A percentile compares a stretch with the other conserved stretches of the same genome.
phyloP scores from a whole-genome alignment of 1,284 basidiomycete species.

The Moesziomyces sp. region DNA sequence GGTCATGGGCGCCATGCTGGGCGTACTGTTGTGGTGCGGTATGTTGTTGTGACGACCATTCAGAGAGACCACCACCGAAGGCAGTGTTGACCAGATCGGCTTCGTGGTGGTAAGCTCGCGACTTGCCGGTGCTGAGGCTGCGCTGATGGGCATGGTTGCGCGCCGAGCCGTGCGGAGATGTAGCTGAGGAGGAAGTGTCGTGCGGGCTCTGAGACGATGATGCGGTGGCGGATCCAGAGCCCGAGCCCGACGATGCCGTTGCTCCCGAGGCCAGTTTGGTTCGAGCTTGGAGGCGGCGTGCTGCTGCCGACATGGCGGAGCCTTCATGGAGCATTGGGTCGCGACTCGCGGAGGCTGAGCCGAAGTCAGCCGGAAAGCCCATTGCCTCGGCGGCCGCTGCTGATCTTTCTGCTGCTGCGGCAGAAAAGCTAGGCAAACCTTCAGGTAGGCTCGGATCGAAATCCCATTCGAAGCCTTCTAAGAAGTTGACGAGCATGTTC shows the following conservation, averaged over 20 bases:
- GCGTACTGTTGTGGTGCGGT: conserved; percentile 18
- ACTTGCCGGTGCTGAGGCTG: conserved; percentile 37
- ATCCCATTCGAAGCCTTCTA: conserved; percentile 62
- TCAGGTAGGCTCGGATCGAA: conserved; percentile 60
- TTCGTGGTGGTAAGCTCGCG: conserved; percentile 36
- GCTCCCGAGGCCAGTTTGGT: conserved; percentile 16
- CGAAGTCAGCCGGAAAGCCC: conserved; percentile 33
- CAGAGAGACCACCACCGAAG: conserved; percentile 36
- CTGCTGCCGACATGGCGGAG: conserved; percentile 28
- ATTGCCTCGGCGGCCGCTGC: conserved; percentile 36
- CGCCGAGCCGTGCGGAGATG: conserved; percentile 39
- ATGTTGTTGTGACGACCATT: conserved; percentile 30
- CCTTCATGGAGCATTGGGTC: conserved; percentile 38
- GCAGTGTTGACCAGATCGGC: conserved; percentile 46
- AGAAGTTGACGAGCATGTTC: conserved; percentile 54
- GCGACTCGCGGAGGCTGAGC: conserved; percentile 17
- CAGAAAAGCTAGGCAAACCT: conserved; percentile 61
- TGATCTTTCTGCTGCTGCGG: conserved; percentile 47
- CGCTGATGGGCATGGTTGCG: conserved; percentile 28
- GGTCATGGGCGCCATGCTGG: conserved; percentile 23
- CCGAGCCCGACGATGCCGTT: conserved; percentile 38
- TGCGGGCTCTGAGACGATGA: conserved; percentile 39
- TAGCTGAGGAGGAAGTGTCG: conserved; percentile 47
- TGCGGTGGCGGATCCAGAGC: conserved; percentile 45
- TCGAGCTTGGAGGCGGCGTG: conserved; percentile 33